A percentile compares a stretch with the other conserved stretches of the same genome.
phyloP scores from a whole-genome alignment of 768 basidiomycete species.

The Termitomyces sp. region DNA sequence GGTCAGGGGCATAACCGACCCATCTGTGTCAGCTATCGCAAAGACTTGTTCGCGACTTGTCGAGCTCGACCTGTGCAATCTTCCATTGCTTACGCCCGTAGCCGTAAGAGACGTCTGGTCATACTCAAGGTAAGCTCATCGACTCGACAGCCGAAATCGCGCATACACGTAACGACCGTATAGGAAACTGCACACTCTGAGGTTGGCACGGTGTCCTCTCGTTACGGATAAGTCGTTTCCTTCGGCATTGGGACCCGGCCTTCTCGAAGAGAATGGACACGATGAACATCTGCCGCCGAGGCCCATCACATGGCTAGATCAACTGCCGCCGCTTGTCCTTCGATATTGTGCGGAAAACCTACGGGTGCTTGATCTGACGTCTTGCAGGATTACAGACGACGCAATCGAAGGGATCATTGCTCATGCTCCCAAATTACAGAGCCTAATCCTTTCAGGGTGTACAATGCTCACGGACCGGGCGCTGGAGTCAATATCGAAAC shows the following conservation, averaged over 20 bases:
- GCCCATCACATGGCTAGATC: constrained; percentile 56
- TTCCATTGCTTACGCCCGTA: constrained; percentile 59
- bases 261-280: constrained; percentile 16
- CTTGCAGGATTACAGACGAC: constrained; percentile 71
- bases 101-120: constrained; percentile 80
- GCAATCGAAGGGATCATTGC: constrained; percentile 69
- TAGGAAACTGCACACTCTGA: constrained; percentile 68
- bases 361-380: constrained; percentile 72
- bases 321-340: constrained; percentile 57
- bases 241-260: constrained; percentile 28
- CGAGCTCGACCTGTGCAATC: constrained; percentile 74
- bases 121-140: constrained; percentile 49
- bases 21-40: constrained; percentile 62
- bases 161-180: constrained; percentile 4
- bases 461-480: constrained; percentile 64
- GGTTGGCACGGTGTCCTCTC: constrained; percentile 70
- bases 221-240: constrained; percentile 83
- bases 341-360: constrained; percentile 67
- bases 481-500: constrained; percentile 58
- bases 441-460: constrained; percentile 76
- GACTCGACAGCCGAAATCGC: constrained; percentile 8
- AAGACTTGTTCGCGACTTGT: constrained; percentile 70
- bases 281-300: constrained; percentile 53
- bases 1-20: constrained; percentile 54
- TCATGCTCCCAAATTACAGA: constrained; percentile 74